These are phyloP conservation scores for Proliferodiscus dingleyae DNA, from an alignment of 2,329 filamentous ascomycete genomes.

Conservation along the genomic window DNA sequence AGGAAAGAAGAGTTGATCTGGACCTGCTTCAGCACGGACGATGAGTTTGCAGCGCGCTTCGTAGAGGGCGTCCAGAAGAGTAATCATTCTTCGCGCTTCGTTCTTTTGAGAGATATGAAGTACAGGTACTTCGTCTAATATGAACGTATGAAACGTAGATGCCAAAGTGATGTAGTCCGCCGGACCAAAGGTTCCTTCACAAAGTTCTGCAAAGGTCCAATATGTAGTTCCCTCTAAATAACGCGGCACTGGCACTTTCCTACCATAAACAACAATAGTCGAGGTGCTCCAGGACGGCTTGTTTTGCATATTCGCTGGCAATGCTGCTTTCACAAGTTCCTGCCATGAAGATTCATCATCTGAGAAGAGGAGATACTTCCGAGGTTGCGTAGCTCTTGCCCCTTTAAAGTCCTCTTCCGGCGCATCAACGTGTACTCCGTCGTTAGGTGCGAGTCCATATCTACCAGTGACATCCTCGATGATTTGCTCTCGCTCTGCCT, in stretches of 20 bases:
- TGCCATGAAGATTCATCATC: slow-evolving; percentile 24
- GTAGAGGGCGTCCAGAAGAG: slow-evolving; percentile 73
- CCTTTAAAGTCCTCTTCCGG: neutral
- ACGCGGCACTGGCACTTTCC: slow-evolving; percentile 53
- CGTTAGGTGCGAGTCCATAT: slow-evolving; percentile 3
- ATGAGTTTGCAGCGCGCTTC: slow-evolving; percentile 75
- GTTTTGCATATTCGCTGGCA: slow-evolving; percentile 16
- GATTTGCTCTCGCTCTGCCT: slow-evolving; percentile 32
- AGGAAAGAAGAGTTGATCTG: slow-evolving; percentile 75
- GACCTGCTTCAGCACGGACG: slow-evolving; percentile 60
- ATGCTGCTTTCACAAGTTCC: slow-evolving; percentile 14
- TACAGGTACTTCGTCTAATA: slow-evolving; percentile 65
- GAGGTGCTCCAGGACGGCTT: slow-evolving; percentile 40
- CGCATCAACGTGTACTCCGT: neutral
- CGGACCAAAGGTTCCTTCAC: slow-evolving; percentile 61
- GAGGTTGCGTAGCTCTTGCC: slow-evolving; percentile 11
- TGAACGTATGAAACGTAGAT: slow-evolving; percentile 72
- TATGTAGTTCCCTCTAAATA: slow-evolving; percentile 53
- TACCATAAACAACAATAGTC: slow-evolving; percentile 55
- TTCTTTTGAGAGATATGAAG: slow-evolving; percentile 68
- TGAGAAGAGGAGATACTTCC: slow-evolving; percentile 25
- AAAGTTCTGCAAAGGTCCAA: slow-evolving; percentile 67
- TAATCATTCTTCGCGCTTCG: slow-evolving; percentile 76
- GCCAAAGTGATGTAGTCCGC: slow-evolving; percentile 81
- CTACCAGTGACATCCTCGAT: slow-evolving; percentile 18